These are phyloP conservation scores for Plectranthus barbatus DNA, from an alignment of 257 asterid species.

Conservation along the genomic window DNA sequence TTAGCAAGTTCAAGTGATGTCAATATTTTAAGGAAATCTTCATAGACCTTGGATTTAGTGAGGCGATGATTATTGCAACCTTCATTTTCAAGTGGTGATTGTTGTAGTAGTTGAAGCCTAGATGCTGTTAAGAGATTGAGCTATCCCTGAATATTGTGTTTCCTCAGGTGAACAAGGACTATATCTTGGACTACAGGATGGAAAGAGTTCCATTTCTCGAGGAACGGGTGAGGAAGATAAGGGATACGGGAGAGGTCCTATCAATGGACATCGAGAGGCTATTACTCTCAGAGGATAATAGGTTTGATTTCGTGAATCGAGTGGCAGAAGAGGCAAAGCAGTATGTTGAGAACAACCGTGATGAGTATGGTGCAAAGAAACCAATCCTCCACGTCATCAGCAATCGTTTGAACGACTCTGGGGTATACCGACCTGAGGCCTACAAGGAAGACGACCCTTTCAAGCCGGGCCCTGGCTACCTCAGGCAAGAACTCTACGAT, in stretches of 20 bases:
- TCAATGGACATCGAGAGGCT: conserved; percentile 77
- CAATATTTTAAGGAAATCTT: no score
- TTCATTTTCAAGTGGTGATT: not conserved
- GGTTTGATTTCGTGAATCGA: conserved; percentile 73
- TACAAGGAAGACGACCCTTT: conserved; percentile 69
- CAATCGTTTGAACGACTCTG: conserved; percentile 89
- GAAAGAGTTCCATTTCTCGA: conserved; percentile 84
- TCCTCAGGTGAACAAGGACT: conserved; percentile 54
- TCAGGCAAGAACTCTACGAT: conserved; percentile 52
- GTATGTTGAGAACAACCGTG: conserved; percentile 84
- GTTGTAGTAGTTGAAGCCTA: not conserved
- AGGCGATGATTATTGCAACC: not conserved
- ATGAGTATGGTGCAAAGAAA: conserved; percentile 84
- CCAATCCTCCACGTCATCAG: conserved; percentile 86
- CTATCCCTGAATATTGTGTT: not conserved
- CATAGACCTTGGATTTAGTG: no score
- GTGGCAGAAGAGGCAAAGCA: conserved; percentile 90
- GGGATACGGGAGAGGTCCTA: conserved; percentile 56
- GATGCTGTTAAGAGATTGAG: not conserved
- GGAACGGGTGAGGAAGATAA: conserved; percentile 78
- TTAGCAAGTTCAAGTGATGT: not conserved
- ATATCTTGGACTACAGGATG: conserved; percentile 40
- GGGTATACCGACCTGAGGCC: conserved; percentile 72
- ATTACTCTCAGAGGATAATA: conserved; percentile 71
- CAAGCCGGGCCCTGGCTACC: conserved; percentile 88